A percentile compares a stretch with the other conserved stretches of the same genome.
These are phyloP conservation scores for Stevia rebaudiana DNA, from an alignment of 140 eudicot species.

Conservation along the genomic window DNA sequence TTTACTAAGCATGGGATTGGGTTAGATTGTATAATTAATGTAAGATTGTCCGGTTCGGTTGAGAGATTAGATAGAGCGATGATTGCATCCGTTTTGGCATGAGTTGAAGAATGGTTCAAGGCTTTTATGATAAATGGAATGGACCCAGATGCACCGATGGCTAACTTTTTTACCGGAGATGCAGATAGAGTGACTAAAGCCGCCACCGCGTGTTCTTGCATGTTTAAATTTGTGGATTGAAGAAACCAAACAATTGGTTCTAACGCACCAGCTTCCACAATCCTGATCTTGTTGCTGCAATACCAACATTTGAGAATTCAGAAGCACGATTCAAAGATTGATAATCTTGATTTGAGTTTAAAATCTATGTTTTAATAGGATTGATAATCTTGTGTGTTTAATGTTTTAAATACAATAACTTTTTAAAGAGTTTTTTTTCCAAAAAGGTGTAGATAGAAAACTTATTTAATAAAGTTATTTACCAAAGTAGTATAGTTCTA, in stretches of 20 bases:
- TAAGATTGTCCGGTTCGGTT: constrained; percentile 50
- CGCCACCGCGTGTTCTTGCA: constrained; percentile 88
- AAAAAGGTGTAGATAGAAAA: no score
- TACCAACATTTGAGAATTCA: neutral
- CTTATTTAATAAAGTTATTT: no score
- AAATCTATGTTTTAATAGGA: neutral
- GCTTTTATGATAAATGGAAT: constrained; percentile 65
- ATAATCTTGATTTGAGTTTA: neutral
- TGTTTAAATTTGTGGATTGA: constrained; percentile 36
- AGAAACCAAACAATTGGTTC: constrained; percentile 74
- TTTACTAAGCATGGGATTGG: constrained; percentile 60
- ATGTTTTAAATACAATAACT: neutral
- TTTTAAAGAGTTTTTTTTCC: neutral
- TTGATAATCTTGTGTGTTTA: neutral
- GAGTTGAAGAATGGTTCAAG: constrained; percentile 43
- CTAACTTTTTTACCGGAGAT: constrained; percentile 61
- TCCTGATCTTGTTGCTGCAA: constrained; percentile 78
- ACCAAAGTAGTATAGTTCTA: no score
- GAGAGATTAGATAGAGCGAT: constrained; percentile 88
- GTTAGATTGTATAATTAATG: constrained; percentile 43
- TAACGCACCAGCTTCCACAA: constrained; percentile 77
- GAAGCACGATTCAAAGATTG: neutral
- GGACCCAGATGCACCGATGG: constrained; percentile 65
- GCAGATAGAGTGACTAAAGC: constrained; percentile 87
- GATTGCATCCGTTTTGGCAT: constrained; percentile 66